Conservation (phyloP, 2,329 filamentous ascomycete species). For the Colletotrichum karsti region DNA sequence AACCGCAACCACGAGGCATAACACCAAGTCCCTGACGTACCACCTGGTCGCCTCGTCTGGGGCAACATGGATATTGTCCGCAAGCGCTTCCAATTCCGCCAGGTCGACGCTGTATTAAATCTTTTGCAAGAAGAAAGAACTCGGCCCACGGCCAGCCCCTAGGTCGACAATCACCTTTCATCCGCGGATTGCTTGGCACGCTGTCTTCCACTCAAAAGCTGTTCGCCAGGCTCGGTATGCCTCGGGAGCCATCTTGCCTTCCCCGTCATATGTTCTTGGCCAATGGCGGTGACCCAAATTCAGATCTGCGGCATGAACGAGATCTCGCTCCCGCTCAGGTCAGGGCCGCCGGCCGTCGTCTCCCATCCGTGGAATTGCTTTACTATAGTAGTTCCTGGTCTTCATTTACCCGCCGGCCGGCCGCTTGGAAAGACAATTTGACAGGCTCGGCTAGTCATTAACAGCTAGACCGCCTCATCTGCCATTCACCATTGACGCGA, state of each 20-base stretch:
- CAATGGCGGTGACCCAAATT: constrained; percentile 4
- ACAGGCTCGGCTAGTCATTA: background rate
- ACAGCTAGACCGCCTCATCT: constrained; percentile 2
- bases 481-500: background rate
- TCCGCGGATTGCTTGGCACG: background rate
- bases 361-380: background rate
- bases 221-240: background rate
- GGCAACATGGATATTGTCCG: background rate
- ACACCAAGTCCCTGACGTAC: constrained; percentile 11
- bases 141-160: background rate
- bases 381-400: too few relatives aligned
- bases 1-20: constrained; percentile 5
- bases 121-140: background rate
- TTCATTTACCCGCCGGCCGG: background rate
- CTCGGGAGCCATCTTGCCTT: background rate
- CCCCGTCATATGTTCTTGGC: background rate
- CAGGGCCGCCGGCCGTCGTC: background rate
- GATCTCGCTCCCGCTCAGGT: background rate
- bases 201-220: background rate
- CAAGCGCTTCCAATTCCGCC: background rate
- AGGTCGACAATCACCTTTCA: background rate
- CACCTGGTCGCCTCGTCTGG: constrained; percentile 2
- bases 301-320: constrained; percentile 1
- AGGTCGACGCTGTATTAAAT: background rate
- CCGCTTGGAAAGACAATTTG: background rate